Evolutionary conservation across 192 early-diverging fungal genomes (phyloP).

Genomic region (Coemansia erecta): DNA sequence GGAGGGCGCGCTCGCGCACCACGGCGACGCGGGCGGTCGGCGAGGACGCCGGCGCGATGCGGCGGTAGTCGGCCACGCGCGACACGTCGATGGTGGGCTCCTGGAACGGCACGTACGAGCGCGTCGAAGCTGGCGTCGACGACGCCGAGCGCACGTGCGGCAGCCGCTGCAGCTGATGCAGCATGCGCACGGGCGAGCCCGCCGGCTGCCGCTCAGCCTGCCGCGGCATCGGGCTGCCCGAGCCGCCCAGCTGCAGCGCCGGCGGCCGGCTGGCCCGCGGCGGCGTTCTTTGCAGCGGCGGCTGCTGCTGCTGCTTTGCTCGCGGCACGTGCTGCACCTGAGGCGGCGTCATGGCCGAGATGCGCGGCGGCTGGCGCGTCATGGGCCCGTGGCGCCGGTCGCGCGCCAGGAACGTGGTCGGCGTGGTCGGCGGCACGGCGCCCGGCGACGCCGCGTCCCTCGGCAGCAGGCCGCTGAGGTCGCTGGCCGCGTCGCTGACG

Average conservation of each 20-base stretch:
- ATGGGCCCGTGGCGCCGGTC: conserved; percentile 32
- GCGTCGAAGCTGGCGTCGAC: conserved; percentile 1
- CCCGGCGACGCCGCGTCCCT: too few relatives aligned
- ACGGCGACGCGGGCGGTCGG: too few relatives aligned
- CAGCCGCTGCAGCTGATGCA: background rate
- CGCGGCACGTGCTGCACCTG: background rate
- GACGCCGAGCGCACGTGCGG: conserved; percentile 5
- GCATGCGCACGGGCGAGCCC: background rate
- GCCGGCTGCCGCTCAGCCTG: background rate
- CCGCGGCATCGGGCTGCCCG: too few relatives aligned
- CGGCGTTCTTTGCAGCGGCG: conserved; percentile 13
- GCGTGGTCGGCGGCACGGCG: conserved; percentile 43
- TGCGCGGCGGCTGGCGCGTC: conserved; percentile 25
- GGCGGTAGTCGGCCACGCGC: conserved; percentile 26
- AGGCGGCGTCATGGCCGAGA: conserved; percentile 20
- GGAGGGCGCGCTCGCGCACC: too few relatives aligned
- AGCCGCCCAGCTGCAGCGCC: too few relatives aligned
- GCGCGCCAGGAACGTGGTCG: conserved; percentile 37
- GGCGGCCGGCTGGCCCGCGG: too few relatives aligned
- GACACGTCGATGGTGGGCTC: conserved; percentile 46
- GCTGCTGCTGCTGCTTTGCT: background rate
- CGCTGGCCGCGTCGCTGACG: conserved; percentile 19
- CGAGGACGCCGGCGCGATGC: conserved; percentile 8
- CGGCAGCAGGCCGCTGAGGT: conserved; percentile 45
- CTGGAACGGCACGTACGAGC: conserved; percentile 49